Evolutionary conservation across 73 alveolate genomes (phyloP).

Genomic region (Breviolum minutum): DNA sequence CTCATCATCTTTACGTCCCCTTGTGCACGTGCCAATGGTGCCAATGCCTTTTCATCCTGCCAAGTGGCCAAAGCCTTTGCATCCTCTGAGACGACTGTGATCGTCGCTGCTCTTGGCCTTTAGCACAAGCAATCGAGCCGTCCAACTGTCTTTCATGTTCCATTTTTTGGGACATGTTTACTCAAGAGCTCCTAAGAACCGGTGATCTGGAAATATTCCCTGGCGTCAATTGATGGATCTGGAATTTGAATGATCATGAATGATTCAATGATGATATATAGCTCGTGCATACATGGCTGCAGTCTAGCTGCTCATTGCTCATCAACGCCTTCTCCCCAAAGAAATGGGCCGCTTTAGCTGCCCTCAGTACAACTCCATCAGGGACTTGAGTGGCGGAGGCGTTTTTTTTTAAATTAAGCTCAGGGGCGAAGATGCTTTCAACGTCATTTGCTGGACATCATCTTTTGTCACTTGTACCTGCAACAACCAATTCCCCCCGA

Average conservation of each 20-base stretch:
- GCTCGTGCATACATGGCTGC: neutral
- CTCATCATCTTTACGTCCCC: neutral
- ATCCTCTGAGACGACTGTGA: conserved; percentile 38
- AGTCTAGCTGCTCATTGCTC: conserved; percentile 54
- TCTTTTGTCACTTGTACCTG: conserved; percentile 72
- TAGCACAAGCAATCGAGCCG: neutral
- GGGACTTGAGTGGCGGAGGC: no score
- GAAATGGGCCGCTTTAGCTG: conserved; percentile 74
- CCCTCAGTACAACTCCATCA: neutral
- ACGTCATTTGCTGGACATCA: neutral
- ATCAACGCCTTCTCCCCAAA: conserved; percentile 73
- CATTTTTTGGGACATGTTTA: neutral
- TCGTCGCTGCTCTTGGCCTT: conserved; percentile 86
- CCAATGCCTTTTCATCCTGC: neutral
- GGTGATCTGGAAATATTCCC: no score
- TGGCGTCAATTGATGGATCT: neutral
- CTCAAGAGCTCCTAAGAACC: no score
- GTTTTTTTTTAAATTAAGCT: neutral
- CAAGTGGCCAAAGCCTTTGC: conserved; percentile 56
- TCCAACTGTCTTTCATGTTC: neutral
- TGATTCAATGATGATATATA: neutral
- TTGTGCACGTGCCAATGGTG: neutral
- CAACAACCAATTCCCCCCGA: neutral
- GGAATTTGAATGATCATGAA: neutral
- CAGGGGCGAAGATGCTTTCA: conserved; percentile 61